A percentile compares a stretch with the other conserved stretches of the same genome.
phyloP scores from a whole-genome alignment of 2,329 filamentous ascomycete species.

The Fusarium azukiicola region DNA sequence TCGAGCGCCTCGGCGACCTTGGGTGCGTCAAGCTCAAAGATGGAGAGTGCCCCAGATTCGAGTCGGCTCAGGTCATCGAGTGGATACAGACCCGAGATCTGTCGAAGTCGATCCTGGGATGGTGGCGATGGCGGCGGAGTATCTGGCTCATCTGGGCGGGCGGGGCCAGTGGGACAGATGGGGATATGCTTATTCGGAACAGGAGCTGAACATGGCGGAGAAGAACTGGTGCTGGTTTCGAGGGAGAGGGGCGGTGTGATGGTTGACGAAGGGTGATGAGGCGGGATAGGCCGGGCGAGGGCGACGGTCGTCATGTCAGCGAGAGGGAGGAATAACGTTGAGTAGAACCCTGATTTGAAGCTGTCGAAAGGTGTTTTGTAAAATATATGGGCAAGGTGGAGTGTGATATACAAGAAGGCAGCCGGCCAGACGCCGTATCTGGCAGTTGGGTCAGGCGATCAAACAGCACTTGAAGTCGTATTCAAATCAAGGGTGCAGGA shows the following conservation, averaged over 20 bases:
- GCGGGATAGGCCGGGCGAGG: conserved; percentile 70
- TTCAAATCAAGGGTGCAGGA: conserved; percentile 35
- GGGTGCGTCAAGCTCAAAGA: conserved; percentile 87
- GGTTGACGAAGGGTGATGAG: conserved; percentile 68
- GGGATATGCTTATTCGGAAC: conserved; percentile 95
- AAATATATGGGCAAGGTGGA: conserved; percentile 37
- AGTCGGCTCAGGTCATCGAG: conserved; percentile 80
- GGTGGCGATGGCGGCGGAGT: conserved; percentile 84
- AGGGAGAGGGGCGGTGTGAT: conserved; percentile 68
- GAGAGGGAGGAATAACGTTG: conserved; percentile 28
- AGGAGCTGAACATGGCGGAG: conserved; percentile 62
- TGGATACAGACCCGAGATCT: conserved; percentile 87
- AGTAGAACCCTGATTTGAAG: conserved; percentile 24
- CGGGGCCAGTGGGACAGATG: conserved; percentile 91
- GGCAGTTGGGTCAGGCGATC: conserved; percentile 31
- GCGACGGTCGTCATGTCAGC: conserved; percentile 76
- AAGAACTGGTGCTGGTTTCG: conserved; percentile 52
- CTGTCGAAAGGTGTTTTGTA: conserved; percentile 31
- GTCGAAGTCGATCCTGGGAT: conserved; percentile 78
- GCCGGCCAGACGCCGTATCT: conserved; percentile 35
- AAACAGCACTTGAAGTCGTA: conserved; percentile 38
- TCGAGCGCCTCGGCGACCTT: conserved; percentile 87
- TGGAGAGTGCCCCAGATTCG: conserved; percentile 74
- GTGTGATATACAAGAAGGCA: conserved; percentile 40
- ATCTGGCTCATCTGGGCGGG: conserved; percentile 72